Evolutionary conservation across 1,284 basidiomycete genomes (phyloP).

Genomic region (Moesziomyces sp.): DNA sequence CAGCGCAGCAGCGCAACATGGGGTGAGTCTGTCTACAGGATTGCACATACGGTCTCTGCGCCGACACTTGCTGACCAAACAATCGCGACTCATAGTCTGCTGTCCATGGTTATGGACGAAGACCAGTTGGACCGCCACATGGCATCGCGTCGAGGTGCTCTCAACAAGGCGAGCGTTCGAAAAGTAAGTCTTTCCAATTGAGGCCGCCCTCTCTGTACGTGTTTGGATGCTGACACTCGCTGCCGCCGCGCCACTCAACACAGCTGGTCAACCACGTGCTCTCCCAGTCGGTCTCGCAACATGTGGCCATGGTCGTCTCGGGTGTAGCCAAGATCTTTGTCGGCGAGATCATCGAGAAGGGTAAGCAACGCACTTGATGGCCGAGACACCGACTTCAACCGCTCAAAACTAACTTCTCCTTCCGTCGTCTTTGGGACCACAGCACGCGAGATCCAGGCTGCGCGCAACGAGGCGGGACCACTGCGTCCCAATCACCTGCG

Average conservation of each 20-base stretch:
- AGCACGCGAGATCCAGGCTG: slow-evolving; percentile 82
- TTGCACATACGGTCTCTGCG: slow-evolving; percentile 7
- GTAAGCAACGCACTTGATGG: slow-evolving; percentile 68
- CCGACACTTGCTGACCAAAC: slow-evolving; percentile 27
- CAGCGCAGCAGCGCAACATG: slow-evolving; percentile 67
- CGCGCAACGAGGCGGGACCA: slow-evolving; percentile 78
- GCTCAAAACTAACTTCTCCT: neutral
- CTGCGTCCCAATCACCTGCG: slow-evolving; percentile 85
- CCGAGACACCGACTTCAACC: neutral
- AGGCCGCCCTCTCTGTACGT: neutral
- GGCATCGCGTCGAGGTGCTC: slow-evolving; percentile 82
- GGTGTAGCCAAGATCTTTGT: slow-evolving; percentile 92
- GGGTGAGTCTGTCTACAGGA: slow-evolving; percentile 46
- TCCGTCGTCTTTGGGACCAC: neutral
- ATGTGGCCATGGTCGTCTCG: slow-evolving; percentile 85
- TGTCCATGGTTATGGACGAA: slow-evolving; percentile 85
- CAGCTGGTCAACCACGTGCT: slow-evolving; percentile 85
- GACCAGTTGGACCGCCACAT: slow-evolving; percentile 88
- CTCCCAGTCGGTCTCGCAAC: slow-evolving; percentile 80
- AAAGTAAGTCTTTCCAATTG: slow-evolving; percentile 72
- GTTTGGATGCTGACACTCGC: no score
- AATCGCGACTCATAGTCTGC: slow-evolving; percentile 71
- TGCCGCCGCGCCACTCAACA: no score
- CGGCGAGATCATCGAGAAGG: slow-evolving; percentile 88
- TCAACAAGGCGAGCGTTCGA: slow-evolving; percentile 83